Base-by-base conservation (phyloP, 805 yeast genomes). In the Ogataea ganodermae region DNA sequence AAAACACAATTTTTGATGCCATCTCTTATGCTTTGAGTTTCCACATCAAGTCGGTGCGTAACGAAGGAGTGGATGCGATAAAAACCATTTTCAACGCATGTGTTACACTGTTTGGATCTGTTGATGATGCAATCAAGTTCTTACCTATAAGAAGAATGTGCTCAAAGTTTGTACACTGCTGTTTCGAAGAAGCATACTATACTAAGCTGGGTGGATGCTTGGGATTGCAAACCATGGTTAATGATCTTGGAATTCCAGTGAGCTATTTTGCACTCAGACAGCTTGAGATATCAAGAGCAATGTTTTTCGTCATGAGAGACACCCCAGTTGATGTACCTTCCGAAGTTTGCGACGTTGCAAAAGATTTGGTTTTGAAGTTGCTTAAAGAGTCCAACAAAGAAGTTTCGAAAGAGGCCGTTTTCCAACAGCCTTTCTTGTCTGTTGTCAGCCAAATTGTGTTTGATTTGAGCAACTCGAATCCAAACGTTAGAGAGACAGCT, bases 281-380 rank as follows among this genome's bases (percentile, higher is more conserved):
- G 60, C 77, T 86, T 55, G 98, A 94, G 61, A 74, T 94, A 27
- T 81, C 89, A 2, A 78, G 96, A 38, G 89, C 97, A 0, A 78
- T 94, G 65, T 82, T 92, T 55, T 95, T 90, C 67, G 96, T 92
- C 2, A 71, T 92, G 51, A 80, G 96, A 60, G 99, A 94, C 59
- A 85, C 95, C 0, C 91, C 96, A 0, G 76, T 82, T 1, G 95
- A 91, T 38, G 94, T 92, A 2, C 97, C 98, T 0, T 76, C 81
- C 38, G 81, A 78, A 51, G 96, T 92, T 12, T 74, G 89, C 32
- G 78, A 76, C 2, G 77, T 80, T 48, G 96, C 98, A 0, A 80
- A 81, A 51, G 75, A 75, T 2, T 70, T 94, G 51, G 81, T 89
- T 5, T 66, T 83, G 47, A 76, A 79, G 42, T 72, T 90, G 16